A percentile compares a stretch with the other conserved stretches of the same genome.
Evolutionary conservation across 495 filamentous ascomycete species (phyloP).

Genomic region (Choiromyces venosus): DNA sequence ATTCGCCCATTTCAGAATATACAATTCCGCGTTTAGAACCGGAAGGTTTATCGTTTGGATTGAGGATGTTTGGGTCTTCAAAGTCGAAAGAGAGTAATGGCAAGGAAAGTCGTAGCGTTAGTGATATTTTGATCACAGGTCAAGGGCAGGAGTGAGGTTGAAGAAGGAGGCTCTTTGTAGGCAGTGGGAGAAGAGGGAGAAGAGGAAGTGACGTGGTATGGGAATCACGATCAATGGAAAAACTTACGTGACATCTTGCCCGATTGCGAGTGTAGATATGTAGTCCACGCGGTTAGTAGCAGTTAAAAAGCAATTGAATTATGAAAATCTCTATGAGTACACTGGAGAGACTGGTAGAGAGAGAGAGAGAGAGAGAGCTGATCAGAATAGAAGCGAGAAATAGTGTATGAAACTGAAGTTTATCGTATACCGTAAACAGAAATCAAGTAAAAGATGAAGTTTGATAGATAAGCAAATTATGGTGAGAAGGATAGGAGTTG

Average conservation of each 20-base stretch:
- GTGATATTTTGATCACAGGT: neutral
- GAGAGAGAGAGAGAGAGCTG: too few species aligned
- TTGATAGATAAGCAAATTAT: neutral
- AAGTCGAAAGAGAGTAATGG: neutral
- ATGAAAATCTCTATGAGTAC: neutral
- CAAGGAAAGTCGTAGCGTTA: neutral
- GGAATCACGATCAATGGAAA: neutral
- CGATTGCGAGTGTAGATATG: neutral
- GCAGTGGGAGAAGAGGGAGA: neutral
- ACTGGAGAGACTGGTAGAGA: neutral
- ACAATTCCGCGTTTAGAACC: conserved; percentile 35
- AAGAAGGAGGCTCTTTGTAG: neutral
- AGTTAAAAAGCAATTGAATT: neutral
- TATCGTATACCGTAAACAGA: neutral
- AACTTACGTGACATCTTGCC: conserved; percentile 1
- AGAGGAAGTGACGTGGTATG: neutral
- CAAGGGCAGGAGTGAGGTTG: neutral
- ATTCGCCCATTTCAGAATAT: conserved; percentile 38
- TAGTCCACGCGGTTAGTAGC: neutral
- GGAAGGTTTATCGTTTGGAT: conserved; percentile 16
- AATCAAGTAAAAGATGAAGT: neutral
- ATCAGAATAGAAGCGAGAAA: neutral
- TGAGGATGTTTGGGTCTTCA: neutral
- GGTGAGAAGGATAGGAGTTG: neutral
- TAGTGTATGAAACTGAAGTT: neutral